Percentiles rank a stretch among this genome's conserved stretches.
These are phyloP conservation scores for Petunia hybrid DNA, from an alignment of 305 asterid species.

Conservation along the genomic window DNA sequence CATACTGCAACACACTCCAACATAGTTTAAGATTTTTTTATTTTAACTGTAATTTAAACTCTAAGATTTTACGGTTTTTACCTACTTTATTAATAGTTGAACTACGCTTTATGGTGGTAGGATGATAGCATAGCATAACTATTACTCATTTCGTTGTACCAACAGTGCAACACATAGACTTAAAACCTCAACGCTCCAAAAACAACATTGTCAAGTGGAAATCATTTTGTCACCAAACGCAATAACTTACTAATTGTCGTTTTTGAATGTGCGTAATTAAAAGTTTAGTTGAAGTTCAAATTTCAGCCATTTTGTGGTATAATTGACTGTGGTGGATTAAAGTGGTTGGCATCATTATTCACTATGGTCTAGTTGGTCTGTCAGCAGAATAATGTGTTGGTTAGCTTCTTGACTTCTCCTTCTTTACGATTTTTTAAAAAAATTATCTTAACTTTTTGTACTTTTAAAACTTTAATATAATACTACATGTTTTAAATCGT, in stretches of 20 bases:
- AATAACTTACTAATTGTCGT: slow-evolving; percentile 15
- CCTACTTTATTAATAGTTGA: too few species aligned
- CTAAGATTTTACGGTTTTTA: too few species aligned
- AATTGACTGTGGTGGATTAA: slow-evolving; percentile 29
- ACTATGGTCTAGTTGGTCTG: slow-evolving; percentile 8
- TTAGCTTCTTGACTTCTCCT: background rate
- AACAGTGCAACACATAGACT: background rate
- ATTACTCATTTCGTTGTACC: background rate
- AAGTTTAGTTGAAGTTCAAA: background rate
- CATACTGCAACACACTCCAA: too few species aligned
- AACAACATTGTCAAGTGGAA: background rate
- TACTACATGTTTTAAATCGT: background rate
- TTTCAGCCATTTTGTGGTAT: slow-evolving; percentile 15
- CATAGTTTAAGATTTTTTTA: too few species aligned
- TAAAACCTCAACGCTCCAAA: background rate
- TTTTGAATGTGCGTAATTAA: background rate
- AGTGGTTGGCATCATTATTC: slow-evolving; percentile 32
- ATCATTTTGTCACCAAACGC: slow-evolving; percentile 28
- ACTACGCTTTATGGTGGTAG: too few species aligned
- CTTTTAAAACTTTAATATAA: background rate
- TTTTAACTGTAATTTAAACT: too few species aligned
- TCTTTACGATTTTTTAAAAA: background rate
- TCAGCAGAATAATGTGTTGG: background rate
- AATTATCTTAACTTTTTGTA: background rate
- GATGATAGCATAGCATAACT: background rate